These are phyloP conservation scores for Ceratocystis ficicola DNA, from an alignment of 2,329 filamentous ascomycete genomes.

Conservation along the genomic window DNA sequence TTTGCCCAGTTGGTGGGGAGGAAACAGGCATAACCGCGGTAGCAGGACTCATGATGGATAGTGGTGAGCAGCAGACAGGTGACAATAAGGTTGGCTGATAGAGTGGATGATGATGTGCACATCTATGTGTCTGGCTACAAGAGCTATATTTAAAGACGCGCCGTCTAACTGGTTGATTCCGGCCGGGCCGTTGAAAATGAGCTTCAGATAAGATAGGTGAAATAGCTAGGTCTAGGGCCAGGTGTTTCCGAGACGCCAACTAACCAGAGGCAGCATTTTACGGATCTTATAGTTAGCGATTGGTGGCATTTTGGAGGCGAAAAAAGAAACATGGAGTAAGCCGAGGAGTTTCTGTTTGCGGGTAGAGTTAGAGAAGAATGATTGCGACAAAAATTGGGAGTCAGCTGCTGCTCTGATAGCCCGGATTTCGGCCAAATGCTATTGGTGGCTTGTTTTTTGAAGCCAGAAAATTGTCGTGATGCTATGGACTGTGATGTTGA, in stretches of 20 bases:
- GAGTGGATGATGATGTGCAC: neutral
- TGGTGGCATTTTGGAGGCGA: neutral
- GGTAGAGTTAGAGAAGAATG: neutral
- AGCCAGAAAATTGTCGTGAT: neutral
- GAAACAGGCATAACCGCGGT: neutral
- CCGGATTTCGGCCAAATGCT: neutral
- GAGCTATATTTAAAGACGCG: neutral
- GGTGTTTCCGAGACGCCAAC: neutral
- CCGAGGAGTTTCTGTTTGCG: neutral
- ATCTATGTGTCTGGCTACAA: neutral
- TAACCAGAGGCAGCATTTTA: neutral
- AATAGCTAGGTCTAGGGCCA: neutral
- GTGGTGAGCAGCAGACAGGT: neutral
- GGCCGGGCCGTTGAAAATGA: neutral
- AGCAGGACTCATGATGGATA: constrained; percentile 9
- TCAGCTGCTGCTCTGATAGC: neutral
- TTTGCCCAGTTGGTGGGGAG: constrained; percentile 26
- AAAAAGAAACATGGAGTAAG: neutral
- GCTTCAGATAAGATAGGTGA: neutral
- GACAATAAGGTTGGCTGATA: constrained; percentile 8
- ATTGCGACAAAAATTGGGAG: neutral
- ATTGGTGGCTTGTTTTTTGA: neutral
- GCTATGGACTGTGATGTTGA: neutral
- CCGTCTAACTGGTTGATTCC: neutral
- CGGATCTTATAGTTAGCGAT: neutral